Percentiles rank a stretch among this genome's conserved stretches.
Evolutionary conservation across 1,139 yeast genomes (phyloP).

Genomic region (Sugiyamaella grinbergsii): DNA sequence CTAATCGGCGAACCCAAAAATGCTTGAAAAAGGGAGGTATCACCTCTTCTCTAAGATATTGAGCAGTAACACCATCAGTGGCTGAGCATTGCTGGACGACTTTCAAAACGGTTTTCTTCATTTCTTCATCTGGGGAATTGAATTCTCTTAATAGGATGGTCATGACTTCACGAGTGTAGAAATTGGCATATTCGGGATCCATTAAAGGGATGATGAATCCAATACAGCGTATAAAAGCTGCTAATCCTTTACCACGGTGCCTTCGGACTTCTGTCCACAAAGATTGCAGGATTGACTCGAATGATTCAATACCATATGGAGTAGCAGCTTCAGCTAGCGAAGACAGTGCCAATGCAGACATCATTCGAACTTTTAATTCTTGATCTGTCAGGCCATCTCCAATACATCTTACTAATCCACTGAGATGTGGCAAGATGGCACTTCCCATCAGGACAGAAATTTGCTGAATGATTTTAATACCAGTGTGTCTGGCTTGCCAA

Average conservation of each 20-base stretch:
- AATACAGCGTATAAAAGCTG: constrained; percentile 75
- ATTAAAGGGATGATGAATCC: constrained; percentile 84
- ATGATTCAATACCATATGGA: constrained; percentile 91
- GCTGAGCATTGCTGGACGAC: constrained; percentile 61
- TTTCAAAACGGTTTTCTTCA: constrained; percentile 71
- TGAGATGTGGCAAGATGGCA: constrained; percentile 74
- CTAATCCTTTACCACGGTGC: constrained; percentile 77
- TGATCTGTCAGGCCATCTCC: constrained; percentile 69
- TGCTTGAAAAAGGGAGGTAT: constrained; percentile 64
- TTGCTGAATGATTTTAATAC: constrained; percentile 76
- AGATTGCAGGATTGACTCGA: constrained; percentile 71
- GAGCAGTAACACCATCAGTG: constrained; percentile 54
- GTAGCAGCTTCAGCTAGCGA: constrained; percentile 81
- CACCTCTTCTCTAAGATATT: constrained; percentile 52
- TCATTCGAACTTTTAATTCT: constrained; percentile 62
- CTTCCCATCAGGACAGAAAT: constrained; percentile 69
- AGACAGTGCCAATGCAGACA: constrained; percentile 71
- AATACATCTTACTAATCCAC: constrained; percentile 64
- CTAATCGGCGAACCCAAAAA: constrained; percentile 66
- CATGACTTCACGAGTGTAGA: constrained; percentile 75
- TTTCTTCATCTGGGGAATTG: constrained; percentile 82
- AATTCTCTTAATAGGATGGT: constrained; percentile 70
- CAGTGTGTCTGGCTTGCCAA: constrained; percentile 89
- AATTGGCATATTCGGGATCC: constrained; percentile 80
- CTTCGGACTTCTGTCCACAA: constrained; percentile 77